Evolutionary conservation across 2,329 filamentous ascomycete species (phyloP).

Genomic region (Aureobasidium sp.): DNA sequence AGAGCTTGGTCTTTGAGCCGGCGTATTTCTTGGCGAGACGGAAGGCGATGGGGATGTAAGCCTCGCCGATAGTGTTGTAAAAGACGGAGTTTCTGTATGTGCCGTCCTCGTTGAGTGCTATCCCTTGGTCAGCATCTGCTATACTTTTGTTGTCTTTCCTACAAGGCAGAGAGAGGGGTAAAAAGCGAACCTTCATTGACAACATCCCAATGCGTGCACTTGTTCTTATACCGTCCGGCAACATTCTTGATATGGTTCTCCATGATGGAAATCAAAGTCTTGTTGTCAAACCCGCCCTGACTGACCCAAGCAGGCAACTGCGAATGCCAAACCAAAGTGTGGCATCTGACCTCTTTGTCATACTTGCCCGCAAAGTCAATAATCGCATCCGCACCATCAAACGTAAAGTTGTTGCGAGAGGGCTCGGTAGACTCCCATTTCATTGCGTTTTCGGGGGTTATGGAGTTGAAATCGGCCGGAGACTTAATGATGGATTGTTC

Average conservation of each 20-base stretch:
- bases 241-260: conserved; percentile 36
- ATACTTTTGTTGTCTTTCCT: not conserved
- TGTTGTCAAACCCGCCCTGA: conserved; percentile 32
- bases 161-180: not conserved
- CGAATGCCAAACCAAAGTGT: conserved; percentile 37
- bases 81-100: conserved; percentile 25
- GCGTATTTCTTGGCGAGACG: conserved; percentile 21
- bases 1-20: conserved; percentile 23
- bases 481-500: conserved; percentile 10
- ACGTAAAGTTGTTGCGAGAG: conserved; percentile 30
- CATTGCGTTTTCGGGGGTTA: conserved; percentile 35
- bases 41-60: conserved; percentile 26
- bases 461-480: conserved; percentile 26
- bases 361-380: conserved; percentile 33
- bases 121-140: not conserved
- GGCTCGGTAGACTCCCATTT: conserved; percentile 37
- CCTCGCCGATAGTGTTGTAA: conserved; percentile 26
- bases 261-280: conserved; percentile 36
- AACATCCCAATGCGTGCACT: conserved; percentile 36
- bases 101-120: conserved; percentile 24
- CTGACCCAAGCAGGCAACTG: conserved; percentile 36
- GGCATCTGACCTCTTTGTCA: conserved; percentile 34
- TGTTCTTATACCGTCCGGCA: conserved; percentile 34
- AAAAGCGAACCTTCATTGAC: conserved; percentile 29
- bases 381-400: conserved; percentile 29